These are phyloP conservation scores for Fusarium sp. DNA, from an alignment of 2,329 filamentous ascomycete genomes.

Conservation along the genomic window DNA sequence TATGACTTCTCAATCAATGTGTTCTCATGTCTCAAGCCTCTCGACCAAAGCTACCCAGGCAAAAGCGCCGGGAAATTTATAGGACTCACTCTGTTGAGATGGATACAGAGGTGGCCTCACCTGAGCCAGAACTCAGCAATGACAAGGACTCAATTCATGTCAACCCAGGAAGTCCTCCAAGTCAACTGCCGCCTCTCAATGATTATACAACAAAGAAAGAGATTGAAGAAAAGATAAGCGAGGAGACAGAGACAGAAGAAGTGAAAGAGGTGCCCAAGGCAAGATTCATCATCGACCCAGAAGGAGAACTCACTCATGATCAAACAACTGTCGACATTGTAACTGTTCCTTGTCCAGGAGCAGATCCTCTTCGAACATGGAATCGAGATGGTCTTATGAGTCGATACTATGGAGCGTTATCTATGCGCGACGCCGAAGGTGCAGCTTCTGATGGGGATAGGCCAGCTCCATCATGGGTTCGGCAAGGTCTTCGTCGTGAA, in stretches of 20 bases:
- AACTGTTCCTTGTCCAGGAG: constrained; percentile 66
- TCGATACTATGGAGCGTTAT: constrained; percentile 59
- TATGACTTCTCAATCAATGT: not conserved
- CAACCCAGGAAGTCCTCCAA: constrained; percentile 46
- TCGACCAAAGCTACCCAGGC: constrained; percentile 10
- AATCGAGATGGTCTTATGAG: constrained; percentile 62
- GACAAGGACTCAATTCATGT: constrained; percentile 47
- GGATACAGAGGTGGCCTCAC: constrained; percentile 25
- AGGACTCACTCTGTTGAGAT: constrained; percentile 29
- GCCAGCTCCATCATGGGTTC: constrained; percentile 61
- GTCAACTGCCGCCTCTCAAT: constrained; percentile 37
- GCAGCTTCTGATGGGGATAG: constrained; percentile 35
- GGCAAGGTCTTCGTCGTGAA: constrained; percentile 64
- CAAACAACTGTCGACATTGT: constrained; percentile 67
- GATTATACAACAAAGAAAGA: constrained; percentile 29
- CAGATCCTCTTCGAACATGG: constrained; percentile 66
- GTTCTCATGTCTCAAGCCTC: constrained; percentile 34
- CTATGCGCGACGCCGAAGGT: constrained; percentile 55
- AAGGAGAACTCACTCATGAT: constrained; percentile 58
- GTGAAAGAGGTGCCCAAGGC: not conserved
- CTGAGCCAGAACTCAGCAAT: constrained; percentile 24
- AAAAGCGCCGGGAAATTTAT: constrained; percentile 31
- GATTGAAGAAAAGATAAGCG: not conserved
- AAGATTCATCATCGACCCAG: constrained; percentile 52
- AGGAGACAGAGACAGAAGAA: constrained; percentile 4